Percentiles rank a stretch among this genome's conserved stretches.
Conservation (phyloP, 176 grass and related monocot species). For the Carex kokanica region DNA sequence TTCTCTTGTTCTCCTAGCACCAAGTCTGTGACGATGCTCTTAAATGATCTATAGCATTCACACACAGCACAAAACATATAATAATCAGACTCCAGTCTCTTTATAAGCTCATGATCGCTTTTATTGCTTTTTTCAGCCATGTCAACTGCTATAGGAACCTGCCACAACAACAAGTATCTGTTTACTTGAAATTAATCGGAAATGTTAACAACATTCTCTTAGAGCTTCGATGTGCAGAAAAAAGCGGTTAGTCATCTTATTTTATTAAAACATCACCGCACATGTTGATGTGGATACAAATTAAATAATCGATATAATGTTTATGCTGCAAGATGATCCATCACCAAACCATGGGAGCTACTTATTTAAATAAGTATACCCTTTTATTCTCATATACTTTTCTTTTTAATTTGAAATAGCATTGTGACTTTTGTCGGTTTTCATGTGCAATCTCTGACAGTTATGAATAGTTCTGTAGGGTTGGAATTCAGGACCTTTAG, state of each 20-base stretch:
- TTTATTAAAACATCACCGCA: background rate
- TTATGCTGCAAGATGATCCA: background rate
- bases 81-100: slow-evolving; percentile 61
- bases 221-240: background rate
- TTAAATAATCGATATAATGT: background rate
- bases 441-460: background rate
- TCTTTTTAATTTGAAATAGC: background rate
- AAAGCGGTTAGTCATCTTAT: background rate
- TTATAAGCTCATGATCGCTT: slow-evolving; percentile 66
- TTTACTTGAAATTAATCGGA: background rate
- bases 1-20: slow-evolving; percentile 62
- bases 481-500: slow-evolving; percentile 3
- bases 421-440: background rate
- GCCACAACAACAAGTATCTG: slow-evolving; percentile 19
- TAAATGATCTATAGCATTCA: slow-evolving; percentile 86
- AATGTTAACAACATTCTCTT: background rate
- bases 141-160: slow-evolving; percentile 94
- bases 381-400: background rate
- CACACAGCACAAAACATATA: slow-evolving; percentile 80
- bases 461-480: background rate
- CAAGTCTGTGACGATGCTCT: slow-evolving; percentile 64
- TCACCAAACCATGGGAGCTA: background rate
- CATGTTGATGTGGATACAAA: slow-evolving; percentile 2
- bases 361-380: background rate
- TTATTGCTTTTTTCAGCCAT: slow-evolving; percentile 86